Evolutionary conservation across 257 asterid genomes (phyloP), one percentile per base, ranked within the genome.

Genomic region (Penstemon newberryi): DNA sequence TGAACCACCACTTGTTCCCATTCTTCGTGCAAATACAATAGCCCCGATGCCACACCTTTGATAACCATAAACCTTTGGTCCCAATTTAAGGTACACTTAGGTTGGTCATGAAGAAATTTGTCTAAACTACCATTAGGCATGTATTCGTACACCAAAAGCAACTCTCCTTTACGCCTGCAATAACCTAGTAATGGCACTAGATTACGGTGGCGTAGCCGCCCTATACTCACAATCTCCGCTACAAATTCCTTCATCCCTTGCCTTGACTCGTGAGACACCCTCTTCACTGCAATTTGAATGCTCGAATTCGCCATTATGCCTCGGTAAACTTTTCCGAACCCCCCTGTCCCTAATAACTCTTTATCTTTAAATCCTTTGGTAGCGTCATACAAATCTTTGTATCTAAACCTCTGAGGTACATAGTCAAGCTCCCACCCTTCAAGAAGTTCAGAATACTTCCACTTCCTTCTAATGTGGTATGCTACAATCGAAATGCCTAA

Each of bases 51-150:
- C 1, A 86, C 92, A 6, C 91, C 94, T 75, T 76, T 78, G 65
- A 89, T 78, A 9, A 86, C 77, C 4, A 61, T 45, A 63, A 81
- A 77, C 10, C 95, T 70, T 6, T 85, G 90, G 5, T 38, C 75
- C 96, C 96, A 87, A 37, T 56, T 74, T 5, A 89, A 86, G 12
- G 76, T 73, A 5, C 1, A 15, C 7, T 61, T 36, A 0, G 89
- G 88, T 5, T 72, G 63, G 41, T 77, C 78, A 8, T 76, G 79
- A 1, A 89, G 66, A 45, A 54, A 79, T 44, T 70, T 89, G 65
- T 89, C 96, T 1, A 86, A 74, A 61, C 96, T 86, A 19, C 96
- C 94, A 15, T 85, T 84, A 2, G 87, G 82, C 96, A 88, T 88
- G 80, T 72, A 86, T 0, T 88, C 96, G 19, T 88, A 88, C 13